These are phyloP conservation scores for Hura crepitans DNA, from an alignment of 441 rosid genomes.

Conservation along the genomic window DNA sequence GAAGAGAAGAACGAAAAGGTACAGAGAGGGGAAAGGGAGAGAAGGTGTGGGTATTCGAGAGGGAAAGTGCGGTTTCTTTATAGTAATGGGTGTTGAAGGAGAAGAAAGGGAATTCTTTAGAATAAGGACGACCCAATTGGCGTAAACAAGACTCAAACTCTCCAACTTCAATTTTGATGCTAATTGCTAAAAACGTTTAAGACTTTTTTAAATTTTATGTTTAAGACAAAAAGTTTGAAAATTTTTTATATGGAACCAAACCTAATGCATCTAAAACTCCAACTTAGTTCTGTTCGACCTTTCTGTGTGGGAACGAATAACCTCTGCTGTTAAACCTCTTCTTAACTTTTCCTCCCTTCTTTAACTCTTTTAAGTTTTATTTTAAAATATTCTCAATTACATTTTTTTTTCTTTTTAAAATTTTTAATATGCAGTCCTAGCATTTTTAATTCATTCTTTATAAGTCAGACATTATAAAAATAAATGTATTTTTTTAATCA, in stretches of 20 bases:
- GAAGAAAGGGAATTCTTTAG: slow-evolving; percentile 21
- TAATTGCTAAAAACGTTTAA: slow-evolving; percentile 18
- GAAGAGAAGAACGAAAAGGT: neutral
- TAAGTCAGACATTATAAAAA: no score
- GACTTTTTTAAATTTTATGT: slow-evolving; percentile 12
- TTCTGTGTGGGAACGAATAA: slow-evolving; percentile 27
- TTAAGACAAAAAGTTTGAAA: slow-evolving; percentile 17
- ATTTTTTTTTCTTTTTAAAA: neutral
- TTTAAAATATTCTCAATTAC: neutral
- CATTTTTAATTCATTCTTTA: no score
- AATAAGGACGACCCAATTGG: slow-evolving; percentile 58
- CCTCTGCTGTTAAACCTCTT: slow-evolving; percentile 28
- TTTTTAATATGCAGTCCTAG: no score
- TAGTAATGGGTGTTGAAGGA: slow-evolving; percentile 37
- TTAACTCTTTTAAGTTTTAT: neutral
- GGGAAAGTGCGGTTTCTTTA: slow-evolving; percentile 39
- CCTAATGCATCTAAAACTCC: slow-evolving; percentile 20
- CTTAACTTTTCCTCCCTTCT: slow-evolving; percentile 8
- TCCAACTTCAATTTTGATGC: slow-evolving; percentile 34
- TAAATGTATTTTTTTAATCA: no score
- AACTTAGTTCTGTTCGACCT: slow-evolving; percentile 22
- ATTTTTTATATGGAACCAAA: slow-evolving; percentile 27
- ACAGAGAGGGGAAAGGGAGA: slow-evolving; percentile 20
- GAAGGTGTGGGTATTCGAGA: slow-evolving; percentile 25
- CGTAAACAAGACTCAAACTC: slow-evolving; percentile 85